Conservation (phyloP, 768 basidiomycete genomes). For the Phylloporus sp. region DNA sequence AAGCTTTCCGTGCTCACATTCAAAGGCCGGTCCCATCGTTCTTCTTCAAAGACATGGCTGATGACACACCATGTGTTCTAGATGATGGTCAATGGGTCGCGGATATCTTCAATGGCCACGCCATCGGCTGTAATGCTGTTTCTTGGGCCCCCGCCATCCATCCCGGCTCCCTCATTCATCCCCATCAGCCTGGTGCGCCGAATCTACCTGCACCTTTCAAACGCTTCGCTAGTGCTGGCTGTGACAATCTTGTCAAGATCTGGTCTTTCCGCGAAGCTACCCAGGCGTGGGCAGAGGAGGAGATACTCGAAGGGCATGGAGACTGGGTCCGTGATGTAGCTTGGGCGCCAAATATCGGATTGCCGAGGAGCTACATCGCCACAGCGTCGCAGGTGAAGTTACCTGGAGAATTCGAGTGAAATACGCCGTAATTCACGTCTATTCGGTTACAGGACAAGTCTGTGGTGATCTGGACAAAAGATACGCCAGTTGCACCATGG, state of each 20-base stretch:
- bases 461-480: conserved; percentile 90
- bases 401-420: not conserved
- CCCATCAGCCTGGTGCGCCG: conserved; percentile 45
- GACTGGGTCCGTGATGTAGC: conserved; percentile 99
- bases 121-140: conserved; percentile 94
- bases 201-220: conserved; percentile 59
- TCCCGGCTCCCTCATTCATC: conserved; percentile 79
- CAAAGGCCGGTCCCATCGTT: conserved; percentile 67
- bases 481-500: conserved; percentile 71
- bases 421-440: not conserved
- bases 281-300: conserved; percentile 89
- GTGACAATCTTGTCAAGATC: conserved; percentile 92
- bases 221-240: conserved; percentile 93
- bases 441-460: conserved; percentile 58
- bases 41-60: not conserved
- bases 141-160: conserved; percentile 95
- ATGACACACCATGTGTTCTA: conserved; percentile 28
- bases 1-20: conserved; percentile 95
- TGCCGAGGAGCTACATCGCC: conserved; percentile 92
- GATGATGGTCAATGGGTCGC: conserved; percentile 97
- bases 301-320: conserved; percentile 84
- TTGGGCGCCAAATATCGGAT: conserved; percentile 96
- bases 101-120: conserved; percentile 92
- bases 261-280: conserved; percentile 89
- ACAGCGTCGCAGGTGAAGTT: conserved; percentile 81